These are phyloP conservation scores for Vicia villosa DNA, from an alignment of 306 rosid genomes.

Conservation along the genomic window DNA sequence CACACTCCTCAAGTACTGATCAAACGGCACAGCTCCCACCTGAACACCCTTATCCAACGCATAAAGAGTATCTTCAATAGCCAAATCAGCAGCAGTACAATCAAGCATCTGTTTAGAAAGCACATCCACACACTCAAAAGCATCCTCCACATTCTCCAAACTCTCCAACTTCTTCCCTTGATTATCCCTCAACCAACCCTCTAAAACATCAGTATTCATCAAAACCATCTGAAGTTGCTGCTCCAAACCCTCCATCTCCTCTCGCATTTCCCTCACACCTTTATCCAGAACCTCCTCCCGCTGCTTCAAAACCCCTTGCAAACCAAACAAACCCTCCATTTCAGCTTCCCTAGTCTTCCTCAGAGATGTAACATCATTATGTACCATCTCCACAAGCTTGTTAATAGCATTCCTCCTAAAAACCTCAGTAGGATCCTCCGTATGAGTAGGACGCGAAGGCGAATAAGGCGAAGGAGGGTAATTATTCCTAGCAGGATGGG, in stretches of 20 bases:
- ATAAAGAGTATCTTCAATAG: slow-evolving; percentile 79
- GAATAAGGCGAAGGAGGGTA: slow-evolving; percentile 81
- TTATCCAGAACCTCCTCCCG: slow-evolving; percentile 56
- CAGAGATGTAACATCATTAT: slow-evolving; percentile 51
- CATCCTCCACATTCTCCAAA: slow-evolving; percentile 53
- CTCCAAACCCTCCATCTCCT: slow-evolving; percentile 85
- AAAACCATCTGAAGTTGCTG: slow-evolving; percentile 87
- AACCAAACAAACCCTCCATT: slow-evolving; percentile 67
- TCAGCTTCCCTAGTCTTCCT: slow-evolving; percentile 73
- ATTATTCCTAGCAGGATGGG: slow-evolving; percentile 52
- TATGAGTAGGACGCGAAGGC: slow-evolving; percentile 39
- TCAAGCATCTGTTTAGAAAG: slow-evolving; percentile 86
- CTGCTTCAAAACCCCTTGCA: slow-evolving; percentile 68
- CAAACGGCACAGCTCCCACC: slow-evolving; percentile 69
- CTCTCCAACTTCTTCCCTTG: slow-evolving; percentile 51
- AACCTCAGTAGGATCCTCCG: slow-evolving; percentile 74
- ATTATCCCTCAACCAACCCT: slow-evolving; percentile 79
- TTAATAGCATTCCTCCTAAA: slow-evolving; percentile 66
- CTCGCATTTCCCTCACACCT: slow-evolving; percentile 78
- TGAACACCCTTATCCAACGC: slow-evolving; percentile 84
- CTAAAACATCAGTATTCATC: slow-evolving; percentile 80
- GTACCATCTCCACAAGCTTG: slow-evolving; percentile 78
- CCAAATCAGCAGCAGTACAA: slow-evolving; percentile 78
- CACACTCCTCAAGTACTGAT: slow-evolving; percentile 83
- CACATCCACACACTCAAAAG: slow-evolving; percentile 68